A percentile compares a stretch with the other conserved stretches of the same genome.
These are phyloP conservation scores for Penicillium paneum DNA, from an alignment of 2,329 filamentous ascomycete genomes.

Conservation along the genomic window DNA sequence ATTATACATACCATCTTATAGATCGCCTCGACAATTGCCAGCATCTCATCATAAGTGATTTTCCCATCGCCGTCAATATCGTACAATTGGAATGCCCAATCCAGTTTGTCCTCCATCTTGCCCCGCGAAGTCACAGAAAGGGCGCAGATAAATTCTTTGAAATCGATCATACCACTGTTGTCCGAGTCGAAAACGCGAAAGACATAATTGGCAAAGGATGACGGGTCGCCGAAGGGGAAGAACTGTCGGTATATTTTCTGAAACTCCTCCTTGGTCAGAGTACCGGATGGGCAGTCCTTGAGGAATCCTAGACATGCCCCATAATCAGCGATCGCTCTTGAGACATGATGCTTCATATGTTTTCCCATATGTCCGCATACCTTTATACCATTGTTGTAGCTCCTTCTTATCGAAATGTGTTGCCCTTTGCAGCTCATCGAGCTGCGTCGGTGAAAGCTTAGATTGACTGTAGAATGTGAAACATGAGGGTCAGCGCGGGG, in stretches of 20 bases:
- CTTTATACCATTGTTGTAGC: conserved; percentile 99
- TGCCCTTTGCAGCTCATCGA: conserved; percentile 89
- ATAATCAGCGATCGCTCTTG: conserved; percentile 13
- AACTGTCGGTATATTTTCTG: conserved; percentile 99
- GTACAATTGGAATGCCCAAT: conserved; percentile 99
- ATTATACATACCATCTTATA: conserved; percentile 84
- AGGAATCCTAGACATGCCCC: conserved; percentile 68
- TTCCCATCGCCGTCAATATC: conserved; percentile 99
- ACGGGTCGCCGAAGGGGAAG: conserved; percentile 97
- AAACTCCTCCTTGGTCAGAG: conserved; percentile 96
- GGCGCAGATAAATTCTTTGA: conserved; percentile 99
- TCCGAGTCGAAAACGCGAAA: conserved; percentile 99
- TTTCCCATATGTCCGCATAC: conserved; percentile 49
- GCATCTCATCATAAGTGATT: conserved; percentile 99
- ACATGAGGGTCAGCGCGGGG: not conserved
- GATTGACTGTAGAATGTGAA: conserved; percentile 68
- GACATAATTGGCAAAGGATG: conserved; percentile 96
- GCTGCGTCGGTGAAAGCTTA: conserved; percentile 94
- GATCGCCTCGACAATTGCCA: conserved; percentile 97
- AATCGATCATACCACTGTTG: conserved; percentile 96
- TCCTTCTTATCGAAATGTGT: conserved; percentile 99
- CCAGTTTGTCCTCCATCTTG: conserved; percentile 98
- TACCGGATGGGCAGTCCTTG: conserved; percentile 96
- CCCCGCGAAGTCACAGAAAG: conserved; percentile 93
- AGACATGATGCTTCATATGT: no score